Conservation (phyloP, 139 green algal species). For the Coccomyxa sp. region DNA sequence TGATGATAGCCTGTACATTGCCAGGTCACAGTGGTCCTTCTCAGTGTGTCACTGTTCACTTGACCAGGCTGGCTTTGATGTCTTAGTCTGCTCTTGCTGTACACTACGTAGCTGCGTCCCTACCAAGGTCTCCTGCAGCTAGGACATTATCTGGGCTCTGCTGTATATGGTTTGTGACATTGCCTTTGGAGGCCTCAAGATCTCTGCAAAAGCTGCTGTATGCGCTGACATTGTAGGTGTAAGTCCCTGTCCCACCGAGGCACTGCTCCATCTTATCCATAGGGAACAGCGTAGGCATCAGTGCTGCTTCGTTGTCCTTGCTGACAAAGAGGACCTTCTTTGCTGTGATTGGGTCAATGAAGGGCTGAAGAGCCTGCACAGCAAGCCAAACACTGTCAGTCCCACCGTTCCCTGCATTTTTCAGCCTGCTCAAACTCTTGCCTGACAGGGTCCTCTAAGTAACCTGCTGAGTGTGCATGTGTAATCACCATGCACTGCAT, state of each 20-base stretch:
- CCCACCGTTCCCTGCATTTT: not conserved
- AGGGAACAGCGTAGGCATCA: conserved; percentile 13
- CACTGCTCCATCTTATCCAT: conserved; percentile 9
- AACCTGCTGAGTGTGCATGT: not conserved
- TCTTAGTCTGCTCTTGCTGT: too few relatives aligned
- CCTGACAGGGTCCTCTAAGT: not conserved
- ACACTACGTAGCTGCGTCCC: too few relatives aligned
- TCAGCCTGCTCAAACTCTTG: not conserved
- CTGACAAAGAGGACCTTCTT: conserved; percentile 71
- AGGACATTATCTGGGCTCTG: too few relatives aligned
- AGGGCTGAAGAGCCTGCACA: conserved; percentile 53
- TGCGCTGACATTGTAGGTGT: not conserved
- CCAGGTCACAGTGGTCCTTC: too few relatives aligned
- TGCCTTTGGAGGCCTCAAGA: not conserved
- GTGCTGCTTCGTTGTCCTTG: not conserved
- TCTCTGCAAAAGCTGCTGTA: not conserved
- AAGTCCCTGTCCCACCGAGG: not conserved
- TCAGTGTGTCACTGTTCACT: too few relatives aligned
- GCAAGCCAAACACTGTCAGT: not conserved
- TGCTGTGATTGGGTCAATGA: conserved; percentile 66
- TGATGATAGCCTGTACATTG: too few relatives aligned
- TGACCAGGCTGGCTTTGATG: too few relatives aligned
- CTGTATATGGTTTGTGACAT: too few relatives aligned
- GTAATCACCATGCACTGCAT: not conserved
- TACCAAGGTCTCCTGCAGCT: too few relatives aligned